Percentiles rank a stretch among this genome's conserved stretches.
phyloP scores from a whole-genome alignment of 805 yeast genomes.

The Candida multigemmis region DNA sequence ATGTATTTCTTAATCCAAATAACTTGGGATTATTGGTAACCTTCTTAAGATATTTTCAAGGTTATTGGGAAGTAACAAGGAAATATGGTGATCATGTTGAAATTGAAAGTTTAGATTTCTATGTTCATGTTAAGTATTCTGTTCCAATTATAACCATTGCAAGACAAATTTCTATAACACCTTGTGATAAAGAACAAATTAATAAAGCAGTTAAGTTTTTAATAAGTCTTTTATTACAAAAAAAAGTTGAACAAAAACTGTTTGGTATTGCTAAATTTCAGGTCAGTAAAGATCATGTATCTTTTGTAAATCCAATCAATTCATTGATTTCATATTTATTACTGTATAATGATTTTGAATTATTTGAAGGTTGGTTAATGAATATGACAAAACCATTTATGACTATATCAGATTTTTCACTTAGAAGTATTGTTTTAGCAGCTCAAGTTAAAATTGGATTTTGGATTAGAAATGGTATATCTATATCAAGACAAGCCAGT shows the following conservation, averaged over 20 bases:
- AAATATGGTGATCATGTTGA: constrained; percentile 65
- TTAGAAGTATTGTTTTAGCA: constrained; percentile 52
- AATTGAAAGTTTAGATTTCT: constrained; percentile 42
- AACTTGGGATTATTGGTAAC: constrained; percentile 33
- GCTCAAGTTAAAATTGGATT: constrained; percentile 55
- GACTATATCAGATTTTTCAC: constrained; percentile 44
- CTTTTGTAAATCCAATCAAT: constrained; percentile 54
- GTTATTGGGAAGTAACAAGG: constrained; percentile 45
- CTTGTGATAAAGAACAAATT: constrained; percentile 6
- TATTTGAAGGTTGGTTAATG: constrained; percentile 7
- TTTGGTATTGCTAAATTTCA: constrained; percentile 24
- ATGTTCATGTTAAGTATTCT: constrained; percentile 40
- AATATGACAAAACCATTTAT: constrained; percentile 24
- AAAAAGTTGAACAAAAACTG: constrained; percentile 12
- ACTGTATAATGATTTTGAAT: constrained; percentile 18
- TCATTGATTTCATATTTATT: constrained; percentile 42
- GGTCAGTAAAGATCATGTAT: constrained; percentile 41
- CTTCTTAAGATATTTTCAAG: constrained; percentile 48
- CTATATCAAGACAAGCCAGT: constrained; percentile 41
- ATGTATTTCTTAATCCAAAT: too few relatives aligned
- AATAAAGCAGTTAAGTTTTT: constrained; percentile 23
- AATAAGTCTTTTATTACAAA: constrained; percentile 17
- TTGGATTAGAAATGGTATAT: constrained; percentile 69
- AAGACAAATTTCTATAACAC: constrained; percentile 19
- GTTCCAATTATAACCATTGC: constrained; percentile 34